Base-by-base conservation (phyloP, 495 filamentous ascomycete species). In the Hyaloscypha bicolor region DNA sequence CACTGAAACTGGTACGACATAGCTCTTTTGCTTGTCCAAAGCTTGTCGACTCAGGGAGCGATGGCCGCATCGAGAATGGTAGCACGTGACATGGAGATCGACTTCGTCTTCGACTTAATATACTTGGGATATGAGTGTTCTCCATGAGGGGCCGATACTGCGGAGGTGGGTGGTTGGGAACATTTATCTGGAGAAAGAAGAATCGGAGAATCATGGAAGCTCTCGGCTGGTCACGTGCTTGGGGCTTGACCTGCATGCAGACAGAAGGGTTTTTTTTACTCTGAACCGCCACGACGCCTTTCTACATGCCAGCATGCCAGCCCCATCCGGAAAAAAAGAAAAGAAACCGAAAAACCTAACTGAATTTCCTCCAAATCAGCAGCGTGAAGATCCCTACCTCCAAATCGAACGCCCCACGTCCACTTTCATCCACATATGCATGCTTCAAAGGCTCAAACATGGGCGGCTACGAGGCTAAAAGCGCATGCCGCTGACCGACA, bases 401-500 rank as follows among this genome's bases (percentile, higher is more conserved):
- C 16, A 48, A 48, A 11, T 19, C 42, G 42, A 48, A 48, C 42
- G 42, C 42, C 42, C 11, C 11, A 19, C 42, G 42, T 12, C 42
- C 42, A 14, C 42, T 0, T 1, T 25, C 2, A 12, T 19, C 16
- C 16, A 48, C 42, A 48, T 48, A 4, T 48, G 42, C 42, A 48
- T 48, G 11, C 16, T 48, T 48, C 42, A 48, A 48, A 48, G 42
- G 16, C 42, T 48, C 42, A 48, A 48, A 48, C 42, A 48, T 48
- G 42, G 42, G 42, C 42, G 42, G 42, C 42, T 48, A 48, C 11
- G 42, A 48, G 53, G 22, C 53, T 32, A 56, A 48, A 45, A 48
- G 16, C 11, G 53, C 53, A 56, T 56, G 53, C 53, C 53, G 53
- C 53, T 22, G 53, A 56, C 53, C 53, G 53, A 56, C 5, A 56